These are phyloP conservation scores for Leccinum fibrillosum DNA, from an alignment of 768 basidiomycete species.

Conservation along the genomic window DNA sequence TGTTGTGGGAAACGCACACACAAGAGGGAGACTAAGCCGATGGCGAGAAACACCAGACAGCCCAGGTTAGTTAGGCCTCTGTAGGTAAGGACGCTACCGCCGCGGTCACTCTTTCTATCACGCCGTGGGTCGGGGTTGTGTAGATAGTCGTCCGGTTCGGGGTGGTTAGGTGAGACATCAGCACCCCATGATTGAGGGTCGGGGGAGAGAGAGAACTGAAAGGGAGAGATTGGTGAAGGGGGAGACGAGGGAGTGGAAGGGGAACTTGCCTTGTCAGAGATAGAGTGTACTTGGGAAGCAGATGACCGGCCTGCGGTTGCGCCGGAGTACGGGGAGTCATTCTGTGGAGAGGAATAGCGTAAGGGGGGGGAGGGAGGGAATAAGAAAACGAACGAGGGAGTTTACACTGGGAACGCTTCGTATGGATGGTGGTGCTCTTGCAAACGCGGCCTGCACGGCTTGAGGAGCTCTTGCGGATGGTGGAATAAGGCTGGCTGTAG, in stretches of 20 bases:
- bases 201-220: constrained; percentile 68
- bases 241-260: background rate
- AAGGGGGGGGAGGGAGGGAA: background rate
- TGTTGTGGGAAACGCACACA: constrained; percentile 29
- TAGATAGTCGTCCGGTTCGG: constrained; percentile 67
- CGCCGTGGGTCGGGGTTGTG: constrained; percentile 70
- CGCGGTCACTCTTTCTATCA: constrained; percentile 51
- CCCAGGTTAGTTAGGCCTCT: constrained; percentile 73
- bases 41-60: constrained; percentile 54
- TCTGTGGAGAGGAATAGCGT: constrained; percentile 20
- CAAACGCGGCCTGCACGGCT: constrained; percentile 43
- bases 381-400: constrained; percentile 39
- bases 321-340: constrained; percentile 39
- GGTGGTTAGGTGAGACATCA: constrained; percentile 52
- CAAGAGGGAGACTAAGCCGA: constrained; percentile 60
- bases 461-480: constrained; percentile 29
- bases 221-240: background rate
- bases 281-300: constrained; percentile 36
- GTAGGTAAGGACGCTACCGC: constrained; percentile 59
- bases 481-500: constrained; percentile 51
- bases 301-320: constrained; percentile 30
- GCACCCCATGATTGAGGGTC: constrained; percentile 74
- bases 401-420: constrained; percentile 37
- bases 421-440: constrained; percentile 36
- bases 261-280: constrained; percentile 54